A percentile compares a stretch with the other conserved stretches of the same genome.
Conservation (phyloP, 1,284 basidiomycete species). For the Cutaneotrichosporon sp. region DNA sequence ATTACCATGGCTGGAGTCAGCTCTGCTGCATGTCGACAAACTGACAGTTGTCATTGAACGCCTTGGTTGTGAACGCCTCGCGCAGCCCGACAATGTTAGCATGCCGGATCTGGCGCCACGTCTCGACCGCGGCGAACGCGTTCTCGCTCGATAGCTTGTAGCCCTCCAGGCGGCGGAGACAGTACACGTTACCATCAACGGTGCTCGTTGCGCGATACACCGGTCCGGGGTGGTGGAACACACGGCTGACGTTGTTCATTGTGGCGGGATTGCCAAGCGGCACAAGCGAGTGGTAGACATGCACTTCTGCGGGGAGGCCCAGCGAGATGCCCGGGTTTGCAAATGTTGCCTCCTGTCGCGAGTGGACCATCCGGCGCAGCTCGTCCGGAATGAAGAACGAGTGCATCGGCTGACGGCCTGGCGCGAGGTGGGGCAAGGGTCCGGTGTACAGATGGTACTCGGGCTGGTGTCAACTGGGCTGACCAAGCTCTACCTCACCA, state of each 20-base stretch:
- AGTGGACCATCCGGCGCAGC: conserved; percentile 75
- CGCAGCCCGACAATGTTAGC: conserved; percentile 80
- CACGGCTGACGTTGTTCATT: conserved; percentile 66
- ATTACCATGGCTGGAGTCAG: conserved; percentile 74
- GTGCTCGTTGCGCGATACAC: conserved; percentile 80
- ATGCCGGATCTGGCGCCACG: conserved; percentile 83
- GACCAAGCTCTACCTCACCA: conserved; percentile 56
- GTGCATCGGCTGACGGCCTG: conserved; percentile 55
- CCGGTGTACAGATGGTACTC: conserved; percentile 89
- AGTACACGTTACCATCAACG: conserved; percentile 75
- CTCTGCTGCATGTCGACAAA: conserved; percentile 20
- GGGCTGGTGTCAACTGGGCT: conserved; percentile 58
- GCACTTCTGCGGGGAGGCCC: conserved; percentile 78
- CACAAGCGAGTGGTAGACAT: conserved; percentile 85
- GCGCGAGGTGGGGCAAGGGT: conserved; percentile 58
- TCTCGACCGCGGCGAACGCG: conserved; percentile 79
- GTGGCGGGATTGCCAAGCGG: conserved; percentile 58
- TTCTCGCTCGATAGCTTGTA: conserved; percentile 77
- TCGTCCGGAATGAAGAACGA: conserved; percentile 68
- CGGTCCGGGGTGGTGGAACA: conserved; percentile 65
- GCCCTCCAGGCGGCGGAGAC: conserved; percentile 79
- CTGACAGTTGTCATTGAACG: conserved; percentile 89
- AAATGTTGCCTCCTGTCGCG: conserved; percentile 72
- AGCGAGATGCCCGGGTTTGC: conserved; percentile 38
- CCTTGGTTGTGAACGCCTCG: conserved; percentile 93